phyloP scores from a whole-genome alignment of 176 grass and related monocot genomes.

The Oryza meyeriana region DNA sequence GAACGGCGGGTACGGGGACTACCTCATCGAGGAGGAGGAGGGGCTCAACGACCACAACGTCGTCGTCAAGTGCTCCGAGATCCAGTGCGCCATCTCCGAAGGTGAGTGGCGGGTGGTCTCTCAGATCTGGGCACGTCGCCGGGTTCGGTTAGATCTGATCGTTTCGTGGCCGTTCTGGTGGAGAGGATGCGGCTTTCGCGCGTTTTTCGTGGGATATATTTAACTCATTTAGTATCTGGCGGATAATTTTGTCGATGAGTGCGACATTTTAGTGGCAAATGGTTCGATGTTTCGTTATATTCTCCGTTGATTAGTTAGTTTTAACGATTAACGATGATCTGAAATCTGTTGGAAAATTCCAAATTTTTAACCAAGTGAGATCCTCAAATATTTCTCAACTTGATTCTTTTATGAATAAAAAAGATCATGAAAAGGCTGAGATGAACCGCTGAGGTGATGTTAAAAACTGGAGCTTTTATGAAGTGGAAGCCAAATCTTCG shows the following conservation, averaged over 20 bases:
- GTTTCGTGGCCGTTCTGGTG: neutral
- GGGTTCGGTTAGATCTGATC: slow-evolving; percentile 28
- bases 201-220: neutral
- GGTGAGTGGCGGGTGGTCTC: slow-evolving; percentile 33
- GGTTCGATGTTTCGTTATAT: neutral
- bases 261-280: neutral
- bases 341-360: neutral
- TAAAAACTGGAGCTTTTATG: neutral
- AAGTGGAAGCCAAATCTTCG: slow-evolving; percentile 12
- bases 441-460: neutral
- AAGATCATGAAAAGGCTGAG: neutral
- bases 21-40: slow-evolving; percentile 93
- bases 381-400: neutral
- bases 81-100: slow-evolving; percentile 85
- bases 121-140: slow-evolving; percentile 33
- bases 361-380: neutral
- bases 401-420: neutral
- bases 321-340: slow-evolving; percentile 3
- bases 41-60: slow-evolving; percentile 93
- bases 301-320: neutral
- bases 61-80: slow-evolving; percentile 85
- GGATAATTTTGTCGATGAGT: neutral
- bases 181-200: neutral
- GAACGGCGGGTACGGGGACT: slow-evolving; percentile 60
- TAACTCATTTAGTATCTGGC: neutral